Evolutionary conservation across 345 rosid genomes (phyloP).

Genomic region (Draba incana): DNA sequence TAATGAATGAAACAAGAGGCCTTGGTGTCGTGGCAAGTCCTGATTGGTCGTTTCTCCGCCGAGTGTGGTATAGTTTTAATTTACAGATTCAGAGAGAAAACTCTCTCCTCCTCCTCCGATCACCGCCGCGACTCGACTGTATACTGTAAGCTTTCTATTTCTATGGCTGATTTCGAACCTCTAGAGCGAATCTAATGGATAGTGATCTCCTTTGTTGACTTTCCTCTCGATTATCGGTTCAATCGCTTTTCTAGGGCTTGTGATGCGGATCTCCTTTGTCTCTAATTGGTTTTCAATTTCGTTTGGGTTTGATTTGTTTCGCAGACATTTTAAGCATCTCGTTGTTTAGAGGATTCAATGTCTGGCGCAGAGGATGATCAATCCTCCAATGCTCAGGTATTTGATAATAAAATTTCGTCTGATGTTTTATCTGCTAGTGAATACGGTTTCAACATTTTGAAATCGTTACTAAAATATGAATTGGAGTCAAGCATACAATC

Average conservation of each 20-base stretch:
- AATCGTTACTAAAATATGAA: no score
- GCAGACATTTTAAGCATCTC: conserved; percentile 7
- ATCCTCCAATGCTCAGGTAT: conserved; percentile 61
- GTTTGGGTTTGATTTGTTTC: background rate
- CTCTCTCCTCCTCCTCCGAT: background rate
- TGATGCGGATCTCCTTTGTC: background rate
- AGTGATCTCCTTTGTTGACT: background rate
- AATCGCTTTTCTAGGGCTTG: background rate
- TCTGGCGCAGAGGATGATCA: conserved; percentile 56
- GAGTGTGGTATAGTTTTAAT: background rate
- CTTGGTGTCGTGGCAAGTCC: conserved; percentile 5
- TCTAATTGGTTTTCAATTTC: background rate
- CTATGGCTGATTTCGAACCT: conserved; percentile 14
- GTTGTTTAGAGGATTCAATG: conserved; percentile 45
- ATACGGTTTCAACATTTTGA: no score
- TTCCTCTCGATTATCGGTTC: background rate
- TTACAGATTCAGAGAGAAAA: background rate
- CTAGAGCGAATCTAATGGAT: background rate
- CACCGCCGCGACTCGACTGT: conserved; percentile 27
- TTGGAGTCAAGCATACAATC: no score
- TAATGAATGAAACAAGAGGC: background rate
- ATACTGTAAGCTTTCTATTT: conserved; percentile 38
- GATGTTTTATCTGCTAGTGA: no score
- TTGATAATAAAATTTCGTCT: background rate
- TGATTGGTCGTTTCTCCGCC: background rate